Conservation (phyloP, 2,329 filamentous ascomycete species). For the Ilyonectria sp. region DNA sequence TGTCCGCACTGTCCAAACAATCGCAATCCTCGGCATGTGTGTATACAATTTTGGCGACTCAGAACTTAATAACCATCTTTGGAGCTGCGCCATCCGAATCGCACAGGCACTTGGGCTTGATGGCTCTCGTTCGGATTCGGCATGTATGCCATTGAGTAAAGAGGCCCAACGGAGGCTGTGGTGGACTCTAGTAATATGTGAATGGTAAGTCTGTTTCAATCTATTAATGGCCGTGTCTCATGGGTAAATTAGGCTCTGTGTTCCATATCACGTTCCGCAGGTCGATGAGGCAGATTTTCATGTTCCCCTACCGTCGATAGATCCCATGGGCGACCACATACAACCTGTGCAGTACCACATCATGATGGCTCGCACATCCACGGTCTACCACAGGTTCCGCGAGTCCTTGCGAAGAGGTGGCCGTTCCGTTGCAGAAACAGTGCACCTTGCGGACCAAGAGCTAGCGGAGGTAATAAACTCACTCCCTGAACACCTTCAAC, state of each 20-base stretch:
- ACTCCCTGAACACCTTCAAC: conserved; percentile 19
- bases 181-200: conserved; percentile 34
- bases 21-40: conserved; percentile 29
- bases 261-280: conserved; percentile 23
- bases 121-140: background rate
- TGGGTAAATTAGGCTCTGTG: conserved; percentile 1
- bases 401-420: conserved; percentile 8
- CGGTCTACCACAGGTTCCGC: conserved; percentile 22
- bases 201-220: conserved; percentile 14
- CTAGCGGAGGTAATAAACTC: conserved; percentile 24
- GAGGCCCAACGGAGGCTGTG: conserved; percentile 32
- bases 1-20: conserved; percentile 25
- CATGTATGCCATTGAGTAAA: background rate
- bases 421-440: conserved; percentile 3
- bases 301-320: conserved; percentile 11
- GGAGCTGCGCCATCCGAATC: conserved; percentile 23
- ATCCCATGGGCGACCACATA: background rate
- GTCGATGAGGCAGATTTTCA: conserved; percentile 24
- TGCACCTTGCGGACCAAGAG: conserved; percentile 21
- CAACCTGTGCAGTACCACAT: conserved; percentile 31
- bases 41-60: conserved; percentile 29
- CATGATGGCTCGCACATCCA: conserved; percentile 23
- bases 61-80: conserved; percentile 17
- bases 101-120: conserved; percentile 20
- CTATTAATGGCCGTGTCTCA: background rate